Conservation (phyloP, 805 yeast species). For the Hanseniaspora lindneri region DNA sequence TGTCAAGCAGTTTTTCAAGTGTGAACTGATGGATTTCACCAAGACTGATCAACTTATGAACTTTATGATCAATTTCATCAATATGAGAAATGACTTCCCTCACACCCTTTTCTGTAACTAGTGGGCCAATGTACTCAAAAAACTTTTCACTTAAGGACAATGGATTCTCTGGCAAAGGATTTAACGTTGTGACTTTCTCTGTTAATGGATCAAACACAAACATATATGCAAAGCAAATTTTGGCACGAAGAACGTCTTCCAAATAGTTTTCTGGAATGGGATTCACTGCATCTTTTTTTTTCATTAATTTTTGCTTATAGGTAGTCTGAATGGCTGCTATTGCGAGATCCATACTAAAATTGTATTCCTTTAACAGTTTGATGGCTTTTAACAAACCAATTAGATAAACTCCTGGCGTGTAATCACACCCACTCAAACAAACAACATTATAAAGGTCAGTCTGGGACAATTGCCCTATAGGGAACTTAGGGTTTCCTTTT, state of each 20-base stretch:
- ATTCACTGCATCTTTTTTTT: slow-evolving; percentile 49
- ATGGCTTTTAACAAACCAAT: slow-evolving; percentile 74
- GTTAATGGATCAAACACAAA: slow-evolving; percentile 65
- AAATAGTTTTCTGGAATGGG: slow-evolving; percentile 46
- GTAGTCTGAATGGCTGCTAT: slow-evolving; percentile 28
- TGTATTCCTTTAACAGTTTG: slow-evolving; percentile 39
- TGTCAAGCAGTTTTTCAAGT: neutral
- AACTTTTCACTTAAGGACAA: slow-evolving; percentile 24
- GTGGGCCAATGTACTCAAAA: slow-evolving; percentile 33
- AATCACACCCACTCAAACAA: slow-evolving; percentile 91
- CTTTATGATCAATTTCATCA: slow-evolving; percentile 32
- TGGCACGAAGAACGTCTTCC: slow-evolving; percentile 53
- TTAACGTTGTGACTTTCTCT: slow-evolving; percentile 43
- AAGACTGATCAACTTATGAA: slow-evolving; percentile 45
- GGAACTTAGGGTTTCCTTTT: slow-evolving; percentile 32
- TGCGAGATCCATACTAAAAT: slow-evolving; percentile 5
- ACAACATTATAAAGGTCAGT: slow-evolving; percentile 66
- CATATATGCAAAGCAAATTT: slow-evolving; percentile 70
- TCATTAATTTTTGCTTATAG: slow-evolving; percentile 44
- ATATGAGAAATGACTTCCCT: slow-evolving; percentile 24
- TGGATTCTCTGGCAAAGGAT: slow-evolving; percentile 38
- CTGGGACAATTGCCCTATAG: slow-evolving; percentile 39
- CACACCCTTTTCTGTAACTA: slow-evolving; percentile 19
- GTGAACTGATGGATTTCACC: slow-evolving; percentile 34
- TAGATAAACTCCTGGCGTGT: slow-evolving; percentile 72